Base-by-base conservation (phyloP, 2,329 filamentous ascomycete species). In the Fusarium paranaense region DNA sequence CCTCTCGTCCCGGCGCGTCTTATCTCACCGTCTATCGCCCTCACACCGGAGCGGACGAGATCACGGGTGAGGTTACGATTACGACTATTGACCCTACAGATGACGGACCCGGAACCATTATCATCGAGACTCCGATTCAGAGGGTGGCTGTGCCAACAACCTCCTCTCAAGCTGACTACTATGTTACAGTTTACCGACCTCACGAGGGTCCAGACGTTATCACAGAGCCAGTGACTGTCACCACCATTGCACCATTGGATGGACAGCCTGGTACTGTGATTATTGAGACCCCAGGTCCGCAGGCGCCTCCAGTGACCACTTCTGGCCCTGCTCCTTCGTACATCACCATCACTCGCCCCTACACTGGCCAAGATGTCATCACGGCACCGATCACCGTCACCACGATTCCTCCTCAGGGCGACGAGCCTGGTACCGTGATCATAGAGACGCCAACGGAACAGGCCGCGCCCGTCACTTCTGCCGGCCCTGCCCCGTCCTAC, bases 381-480 rank as follows among this genome's bases (percentile, higher is more conserved):
- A 74, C 50, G 4, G 59, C 67, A 1, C 62, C 71, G 6, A 16
- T 71, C 7, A 73, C 71, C 11, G 37, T 73, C 3, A 67, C 67
- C 7, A 73, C 70, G 7, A 71, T 73, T 18, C 54, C 62, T 6
- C 71, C 71, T 2, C 50, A 32, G 27, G 63, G 67, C 4, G 59
- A 64, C 9, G 54, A 73, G 59, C 71, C 71, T 7, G 71, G 71
- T 25, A 74, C 71, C 2, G 33, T 73, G 9, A 62, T 73, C 13
- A 62, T 73, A 5, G 71, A 74, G 59, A 73, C 71, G 1, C 70
- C 71, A 7, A 67, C 67, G 2, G 62, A 63, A 20, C 62, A 71
- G 25, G 45, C 62, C 13, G 42, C 54, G 9, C 54, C 70, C 45
- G 14, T 70, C 10, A 72, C 70, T 6, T 67, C 70, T 22, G 56